Conservation (phyloP, 73 alveolate genomes). For the Paramecium bursaria region DNA sequence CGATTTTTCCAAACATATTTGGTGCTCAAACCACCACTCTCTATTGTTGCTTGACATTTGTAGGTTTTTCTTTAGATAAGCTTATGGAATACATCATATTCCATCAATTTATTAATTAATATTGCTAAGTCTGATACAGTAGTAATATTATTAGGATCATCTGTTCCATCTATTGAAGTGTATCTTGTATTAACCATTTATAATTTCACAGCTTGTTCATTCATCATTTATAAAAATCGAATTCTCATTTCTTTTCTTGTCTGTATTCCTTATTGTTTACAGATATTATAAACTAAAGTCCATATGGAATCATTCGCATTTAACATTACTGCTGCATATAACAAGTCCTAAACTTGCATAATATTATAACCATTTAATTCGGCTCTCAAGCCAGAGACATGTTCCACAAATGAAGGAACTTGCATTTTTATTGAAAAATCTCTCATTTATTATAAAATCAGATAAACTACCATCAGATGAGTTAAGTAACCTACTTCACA, state of each 20-base stretch:
- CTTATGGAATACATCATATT: constrained; percentile 19
- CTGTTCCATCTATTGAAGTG: constrained; percentile 36
- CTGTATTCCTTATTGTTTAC: not conserved
- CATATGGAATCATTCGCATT: constrained; percentile 48
- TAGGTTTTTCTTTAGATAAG: constrained; percentile 11
- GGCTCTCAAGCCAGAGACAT: constrained; percentile 4
- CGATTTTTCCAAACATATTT: constrained; percentile 22
- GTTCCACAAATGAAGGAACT: constrained; percentile 28
- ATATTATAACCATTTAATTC: constrained; percentile 13
- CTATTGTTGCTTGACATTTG: constrained; percentile 15
- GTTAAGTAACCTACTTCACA: constrained; percentile 42
- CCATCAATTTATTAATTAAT: constrained; percentile 12
- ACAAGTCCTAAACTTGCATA: not conserved
- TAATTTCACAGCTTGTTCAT: not conserved
- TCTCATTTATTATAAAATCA: not conserved
- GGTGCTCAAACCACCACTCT: constrained; percentile 12
- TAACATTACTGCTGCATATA: not conserved
- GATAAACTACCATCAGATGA: constrained; percentile 38
- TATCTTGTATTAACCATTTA: constrained; percentile 32
- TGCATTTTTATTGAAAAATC: not conserved
- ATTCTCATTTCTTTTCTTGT: not conserved
- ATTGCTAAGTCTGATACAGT: constrained; percentile 17
- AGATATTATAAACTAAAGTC: not conserved
- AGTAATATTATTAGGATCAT: constrained; percentile 51
- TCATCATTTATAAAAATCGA: not conserved